These are phyloP conservation scores for Cordyceps javanica DNA, from an alignment of 2,329 filamentous ascomycete species.

Conservation along the genomic window DNA sequence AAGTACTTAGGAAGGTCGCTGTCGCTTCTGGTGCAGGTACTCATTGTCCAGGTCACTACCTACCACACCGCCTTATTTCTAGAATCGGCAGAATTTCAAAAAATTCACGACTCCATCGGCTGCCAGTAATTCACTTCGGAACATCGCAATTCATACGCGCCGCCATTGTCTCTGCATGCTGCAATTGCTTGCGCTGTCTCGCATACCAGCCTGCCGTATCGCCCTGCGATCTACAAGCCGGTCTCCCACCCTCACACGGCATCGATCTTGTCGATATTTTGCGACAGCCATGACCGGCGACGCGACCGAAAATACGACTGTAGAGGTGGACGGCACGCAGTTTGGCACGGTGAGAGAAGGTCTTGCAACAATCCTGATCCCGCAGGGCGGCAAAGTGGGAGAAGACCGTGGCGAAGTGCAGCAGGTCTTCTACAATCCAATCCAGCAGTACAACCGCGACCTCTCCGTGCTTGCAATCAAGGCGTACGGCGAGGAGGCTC, in stretches of 20 bases:
- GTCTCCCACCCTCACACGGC: not conserved
- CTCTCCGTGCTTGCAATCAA: slow-evolving; percentile 88
- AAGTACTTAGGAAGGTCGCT: too few species aligned
- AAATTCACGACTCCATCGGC: not conserved
- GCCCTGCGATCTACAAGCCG: not conserved
- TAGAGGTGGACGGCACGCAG: slow-evolving; percentile 37
- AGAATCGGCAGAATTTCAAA: slow-evolving; percentile 14
- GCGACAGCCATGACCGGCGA: slow-evolving; percentile 3
- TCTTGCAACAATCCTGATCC: slow-evolving; percentile 51
- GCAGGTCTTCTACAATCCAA: slow-evolving; percentile 97
- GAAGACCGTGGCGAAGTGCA: slow-evolving; percentile 55
- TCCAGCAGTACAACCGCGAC: slow-evolving; percentile 98
- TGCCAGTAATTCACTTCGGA: not conserved
- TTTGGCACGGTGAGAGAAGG: slow-evolving; percentile 50
- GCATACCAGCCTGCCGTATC: not conserved
- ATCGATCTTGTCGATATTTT: not conserved
- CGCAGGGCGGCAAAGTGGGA: slow-evolving; percentile 36
- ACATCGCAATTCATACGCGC: not conserved
- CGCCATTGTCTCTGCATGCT: not conserved
- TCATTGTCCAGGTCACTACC: too few species aligned
- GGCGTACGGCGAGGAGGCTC: slow-evolving; percentile 67
- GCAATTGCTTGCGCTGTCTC: not conserved
- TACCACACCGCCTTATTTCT: slow-evolving; percentile 12
- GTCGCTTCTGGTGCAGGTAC: too few species aligned
- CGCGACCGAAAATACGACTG: slow-evolving; percentile 16